phyloP scores from a whole-genome alignment of 495 filamentous ascomycete species.

The Lasiosphaeriaceae sp. region DNA sequence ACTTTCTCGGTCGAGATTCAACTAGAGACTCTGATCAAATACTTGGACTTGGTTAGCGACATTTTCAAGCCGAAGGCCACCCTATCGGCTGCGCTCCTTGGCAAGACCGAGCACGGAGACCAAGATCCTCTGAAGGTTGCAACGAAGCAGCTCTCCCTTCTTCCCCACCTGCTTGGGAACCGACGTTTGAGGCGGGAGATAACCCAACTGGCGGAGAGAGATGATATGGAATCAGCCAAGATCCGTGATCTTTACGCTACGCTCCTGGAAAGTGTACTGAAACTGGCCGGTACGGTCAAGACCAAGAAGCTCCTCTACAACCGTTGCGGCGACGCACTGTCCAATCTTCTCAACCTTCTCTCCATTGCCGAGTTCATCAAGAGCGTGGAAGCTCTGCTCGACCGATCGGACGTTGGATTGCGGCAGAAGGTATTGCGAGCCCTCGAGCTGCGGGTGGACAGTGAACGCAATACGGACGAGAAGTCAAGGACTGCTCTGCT shows the following conservation, averaged over 20 bases:
- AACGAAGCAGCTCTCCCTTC: conserved; percentile 57
- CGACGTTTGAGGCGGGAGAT: conserved; percentile 46
- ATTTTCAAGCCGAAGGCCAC: conserved; percentile 63
- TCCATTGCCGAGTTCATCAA: conserved; percentile 82
- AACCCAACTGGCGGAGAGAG: conserved; percentile 44
- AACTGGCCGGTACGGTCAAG: conserved; percentile 57
- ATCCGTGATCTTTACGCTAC: conserved; percentile 65
- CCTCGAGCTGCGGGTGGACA: conserved; percentile 68
- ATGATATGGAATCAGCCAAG: conserved; percentile 56
- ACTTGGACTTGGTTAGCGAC: conserved; percentile 68
- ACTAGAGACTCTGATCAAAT: conserved; percentile 66
- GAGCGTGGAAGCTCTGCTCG: conserved; percentile 72
- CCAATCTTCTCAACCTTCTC: conserved; percentile 70
- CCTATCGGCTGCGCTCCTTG: conserved; percentile 66
- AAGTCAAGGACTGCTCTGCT: conserved; percentile 66
- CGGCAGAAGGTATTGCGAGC: conserved; percentile 76
- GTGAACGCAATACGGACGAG: conserved; percentile 60
- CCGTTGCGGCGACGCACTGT: conserved; percentile 64
- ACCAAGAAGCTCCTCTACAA: conserved; percentile 58
- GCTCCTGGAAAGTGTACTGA: conserved; percentile 64
- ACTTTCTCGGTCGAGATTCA: conserved; percentile 61
- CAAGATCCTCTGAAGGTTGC: conserved; percentile 57
- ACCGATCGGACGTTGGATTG: conserved; percentile 64
- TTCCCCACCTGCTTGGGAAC: conserved; percentile 51
- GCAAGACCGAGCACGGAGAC: conserved; percentile 57